Conservation (phyloP, 495 filamentous ascomycete genomes). For the Aspergillus biplanus region DNA sequence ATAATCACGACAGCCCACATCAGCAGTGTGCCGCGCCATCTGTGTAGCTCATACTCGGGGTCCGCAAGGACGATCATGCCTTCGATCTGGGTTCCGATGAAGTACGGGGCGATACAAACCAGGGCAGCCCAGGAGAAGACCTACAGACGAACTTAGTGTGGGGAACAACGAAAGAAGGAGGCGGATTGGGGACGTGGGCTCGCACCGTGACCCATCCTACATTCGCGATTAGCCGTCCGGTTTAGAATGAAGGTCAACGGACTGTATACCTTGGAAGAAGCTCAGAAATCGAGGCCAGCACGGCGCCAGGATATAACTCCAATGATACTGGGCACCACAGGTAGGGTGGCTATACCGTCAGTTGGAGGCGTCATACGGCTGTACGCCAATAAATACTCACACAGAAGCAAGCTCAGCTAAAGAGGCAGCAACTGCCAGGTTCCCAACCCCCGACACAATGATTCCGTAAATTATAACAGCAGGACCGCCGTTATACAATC, state of each 20-base stretch:
- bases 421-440: constrained; percentile 33
- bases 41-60: constrained; percentile 42
- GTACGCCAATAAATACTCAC: constrained; percentile 20
- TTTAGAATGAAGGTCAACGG: constrained; percentile 31
- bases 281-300: constrained; percentile 41
- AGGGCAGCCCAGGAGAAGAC: constrained; percentile 46
- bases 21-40: constrained; percentile 54
- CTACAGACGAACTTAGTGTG: constrained; percentile 38
- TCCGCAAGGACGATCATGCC: constrained; percentile 49
- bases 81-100: constrained; percentile 53
- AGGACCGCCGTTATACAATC: constrained; percentile 38
- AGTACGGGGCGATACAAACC: constrained; percentile 50
- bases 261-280: constrained; percentile 45
- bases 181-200: background rate
- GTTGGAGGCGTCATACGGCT: background rate
- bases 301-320: constrained; percentile 49
- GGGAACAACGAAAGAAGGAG: constrained; percentile 27
- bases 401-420: constrained; percentile 43
- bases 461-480: constrained; percentile 36
- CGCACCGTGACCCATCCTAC: constrained; percentile 39
- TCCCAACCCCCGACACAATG: constrained; percentile 32
- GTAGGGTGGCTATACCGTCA: constrained; percentile 32
- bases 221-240: background rate
- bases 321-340: constrained; percentile 51
- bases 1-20: constrained; percentile 48